Base-by-base conservation (phyloP, 805 yeast species). In the Pichia manshurica region DNA sequence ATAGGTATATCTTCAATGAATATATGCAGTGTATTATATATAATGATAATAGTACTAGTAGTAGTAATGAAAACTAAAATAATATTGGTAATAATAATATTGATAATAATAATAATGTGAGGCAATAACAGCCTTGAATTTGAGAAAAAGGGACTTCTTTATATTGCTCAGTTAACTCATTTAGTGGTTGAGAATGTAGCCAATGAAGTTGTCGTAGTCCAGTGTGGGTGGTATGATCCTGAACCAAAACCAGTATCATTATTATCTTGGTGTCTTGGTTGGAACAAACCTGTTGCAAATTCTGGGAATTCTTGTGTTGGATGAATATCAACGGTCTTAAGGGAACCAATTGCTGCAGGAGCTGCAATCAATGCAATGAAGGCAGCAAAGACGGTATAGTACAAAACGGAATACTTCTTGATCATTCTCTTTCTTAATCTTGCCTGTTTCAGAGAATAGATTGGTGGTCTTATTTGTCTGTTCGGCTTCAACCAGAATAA, bases 401-500 rank as follows among this genome's bases (percentile, higher is more conserved):
- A 93, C 65, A 95, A 73, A 10, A 86, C 69, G 53, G 95, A 82
- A 75, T 93, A 93, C 71, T 88, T 89, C 70, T 86, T 82, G 33
- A 93, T 96, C 95, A 93, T 91, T 74, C 99, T 84, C 84, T 85
- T 88, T 70, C 99, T 85, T 69, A 90, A 81, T 72, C 87, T 84
- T 49, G 95, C 91, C 74, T 93, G 98, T 73, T 93, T 93, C 72
- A 91, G 75, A 17, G 98, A 88, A 73, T 88, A 90, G 66, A 93
- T 89, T 61, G 99, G 98, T 53, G 97, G 97, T 71, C 98, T 86
- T 64, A 93, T 90, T 73, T 89, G 96, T 72, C 95, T 84, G 53
- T 93, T 76, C 49, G 99, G 99, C 67, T 88, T 87, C 72, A 95
- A 84, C 99, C 99, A 93, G 84, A 93, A 93, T 70, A 93, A 76